Evolutionary conservation across 140 eudicot genomes (phyloP), one percentile per base, ranked within the genome.

Genomic region (Stevia rebaudiana): DNA sequence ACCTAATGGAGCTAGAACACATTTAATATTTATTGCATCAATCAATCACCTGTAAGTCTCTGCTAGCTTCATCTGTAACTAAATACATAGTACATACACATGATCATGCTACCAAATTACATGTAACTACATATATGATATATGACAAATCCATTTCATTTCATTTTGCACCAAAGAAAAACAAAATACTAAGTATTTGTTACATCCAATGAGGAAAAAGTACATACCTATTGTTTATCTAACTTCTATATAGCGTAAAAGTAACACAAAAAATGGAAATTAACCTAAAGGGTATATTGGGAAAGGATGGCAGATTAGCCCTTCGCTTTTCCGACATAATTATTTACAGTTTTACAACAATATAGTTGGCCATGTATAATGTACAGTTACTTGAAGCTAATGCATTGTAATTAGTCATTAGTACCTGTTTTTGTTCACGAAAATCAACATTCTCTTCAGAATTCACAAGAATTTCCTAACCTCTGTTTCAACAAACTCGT

Each of bases 381-480:
- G 51, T 65, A 77, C 82, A 77, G 71, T 59, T 77, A 48, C 74
- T 77, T 71, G 22, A 35, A 51, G 30, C 52, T 43, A 61, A 54
- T 35, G 30, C 47, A 59, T 56, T 44, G 73, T 58, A 77, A 74
- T 67, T 66, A 58, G n/a, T n/a, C n/a, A 23, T 71, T 71, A 61
- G 78, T 44, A 51, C 58, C 75, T 77, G 56, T 21, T 67, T 55
- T 61, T 65, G 72, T 69, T 46, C 71, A 67, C 69, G 71, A 76
- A 76, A 77, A 56, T 37, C 2, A 49, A 5, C 11, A 11, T 73
- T 87, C 59, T 52, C 81, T 66, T 87, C 76, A 86, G 81, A 89
- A 86, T 55, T 86, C 82, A 74, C 96, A 87, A 64, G 98, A 88
- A 76, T 77, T 67, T 78, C 95, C 91, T 76, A 88, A 69, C 76